phyloP scores from a whole-genome alignment of 192 early-diverging fungal genomes.

The Lobosporangium transversale region DNA sequence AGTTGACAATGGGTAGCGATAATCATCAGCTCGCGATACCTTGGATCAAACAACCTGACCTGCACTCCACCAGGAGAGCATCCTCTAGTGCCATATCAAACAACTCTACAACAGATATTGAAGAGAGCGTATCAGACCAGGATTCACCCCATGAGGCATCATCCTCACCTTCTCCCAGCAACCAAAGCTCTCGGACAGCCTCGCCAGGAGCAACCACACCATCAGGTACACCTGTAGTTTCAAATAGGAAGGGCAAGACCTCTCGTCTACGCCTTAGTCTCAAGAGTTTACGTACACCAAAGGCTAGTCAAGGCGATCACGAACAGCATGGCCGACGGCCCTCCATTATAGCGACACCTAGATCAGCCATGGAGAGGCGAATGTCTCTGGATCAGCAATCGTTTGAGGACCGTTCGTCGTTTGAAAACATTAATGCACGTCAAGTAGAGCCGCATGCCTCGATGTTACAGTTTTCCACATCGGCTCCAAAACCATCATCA shows the following conservation, averaged over 20 bases:
- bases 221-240: neutral
- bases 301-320: conserved; percentile 2
- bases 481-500: conserved; percentile 39
- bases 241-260: conserved; percentile 24
- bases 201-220: conserved; percentile 27
- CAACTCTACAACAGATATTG: conserved; percentile 44
- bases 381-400: conserved; percentile 25
- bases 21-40: conserved; percentile 29
- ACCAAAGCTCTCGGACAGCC: conserved; percentile 38
- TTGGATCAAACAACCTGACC: conserved; percentile 27
- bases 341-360: conserved; percentile 5
- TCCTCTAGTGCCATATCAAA: conserved; percentile 46
- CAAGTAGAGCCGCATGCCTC: conserved; percentile 4
- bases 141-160: conserved; percentile 39
- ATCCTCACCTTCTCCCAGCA: conserved; percentile 36
- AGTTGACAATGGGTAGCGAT: neutral
- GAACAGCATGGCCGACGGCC: neutral
- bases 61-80: conserved; percentile 19
- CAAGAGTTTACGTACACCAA: conserved; percentile 40
- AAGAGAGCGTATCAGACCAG: conserved; percentile 40
- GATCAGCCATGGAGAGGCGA: conserved; percentile 19
- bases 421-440: conserved; percentile 12
- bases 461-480: conserved; percentile 20
- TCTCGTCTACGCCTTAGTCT: conserved; percentile 46
- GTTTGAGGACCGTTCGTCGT: conserved; percentile 16